These are phyloP conservation scores for Phytophthora cajani DNA, from an alignment of 352 stramenopile species.

Conservation along the genomic window DNA sequence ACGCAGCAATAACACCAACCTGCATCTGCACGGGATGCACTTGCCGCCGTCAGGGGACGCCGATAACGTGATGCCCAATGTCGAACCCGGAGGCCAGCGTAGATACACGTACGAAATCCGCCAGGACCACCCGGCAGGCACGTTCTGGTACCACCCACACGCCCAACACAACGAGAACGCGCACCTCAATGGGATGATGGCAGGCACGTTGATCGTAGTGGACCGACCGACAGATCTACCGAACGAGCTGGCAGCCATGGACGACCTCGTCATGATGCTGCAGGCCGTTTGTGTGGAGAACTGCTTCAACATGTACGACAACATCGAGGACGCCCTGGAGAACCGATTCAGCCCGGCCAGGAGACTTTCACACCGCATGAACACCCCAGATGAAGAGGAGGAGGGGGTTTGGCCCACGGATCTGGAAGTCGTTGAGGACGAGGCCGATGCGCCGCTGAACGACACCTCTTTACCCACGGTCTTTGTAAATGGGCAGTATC, in stretches of 20 bases:
- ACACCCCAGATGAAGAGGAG: constrained; percentile 21
- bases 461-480: constrained; percentile 74
- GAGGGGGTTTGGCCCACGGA: constrained; percentile 31
- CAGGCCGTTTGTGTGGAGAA: constrained; percentile 76
- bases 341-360: constrained; percentile 48
- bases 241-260: constrained; percentile 54
- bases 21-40: constrained; percentile 81
- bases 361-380: constrained; percentile 27
- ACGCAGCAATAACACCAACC: constrained; percentile 66
- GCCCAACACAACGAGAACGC: constrained; percentile 78
- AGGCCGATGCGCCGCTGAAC: constrained; percentile 60
- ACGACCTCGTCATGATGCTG: constrained; percentile 72
- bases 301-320: constrained; percentile 69
- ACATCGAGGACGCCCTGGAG: constrained; percentile 60
- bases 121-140: constrained; percentile 67
- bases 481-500: constrained; percentile 80
- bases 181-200: constrained; percentile 80
- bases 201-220: constrained; percentile 65
- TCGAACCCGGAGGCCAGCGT: constrained; percentile 50
- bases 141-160: constrained; percentile 87
- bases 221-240: constrained; percentile 69
- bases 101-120: constrained; percentile 77
- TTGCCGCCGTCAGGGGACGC: constrained; percentile 55
- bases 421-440: constrained; percentile 40
- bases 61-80: constrained; percentile 71